Conservation (phyloP, 495 filamentous ascomycete species). For the Hamigera avellanea region DNA sequence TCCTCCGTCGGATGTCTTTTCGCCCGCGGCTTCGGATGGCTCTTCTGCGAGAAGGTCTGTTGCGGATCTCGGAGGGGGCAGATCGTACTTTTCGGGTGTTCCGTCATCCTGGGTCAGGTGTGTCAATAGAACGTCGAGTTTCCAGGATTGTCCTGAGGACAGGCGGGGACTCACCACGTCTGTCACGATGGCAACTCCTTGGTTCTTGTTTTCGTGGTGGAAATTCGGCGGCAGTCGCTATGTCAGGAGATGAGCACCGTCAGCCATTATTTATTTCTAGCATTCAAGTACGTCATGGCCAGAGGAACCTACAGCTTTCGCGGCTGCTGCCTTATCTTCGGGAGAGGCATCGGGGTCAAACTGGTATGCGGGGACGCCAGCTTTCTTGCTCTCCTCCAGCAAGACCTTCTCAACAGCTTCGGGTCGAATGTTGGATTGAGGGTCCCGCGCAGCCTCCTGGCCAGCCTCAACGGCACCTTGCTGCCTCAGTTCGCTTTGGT, state of each 20-base stretch:
- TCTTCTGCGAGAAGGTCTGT: slow-evolving; percentile 42
- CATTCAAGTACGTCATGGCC: slow-evolving; percentile 1
- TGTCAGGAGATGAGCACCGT: neutral
- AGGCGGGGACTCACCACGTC: slow-evolving; percentile 46
- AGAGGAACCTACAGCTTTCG: slow-evolving; percentile 55
- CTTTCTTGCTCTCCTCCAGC: slow-evolving; percentile 61
- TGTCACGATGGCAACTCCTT: slow-evolving; percentile 57
- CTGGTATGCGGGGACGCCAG: slow-evolving; percentile 65
- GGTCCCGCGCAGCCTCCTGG: slow-evolving; percentile 46
- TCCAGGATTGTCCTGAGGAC: neutral
- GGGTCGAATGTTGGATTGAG: slow-evolving; percentile 53
- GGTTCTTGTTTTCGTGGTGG: slow-evolving; percentile 50
- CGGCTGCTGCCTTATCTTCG: slow-evolving; percentile 72
- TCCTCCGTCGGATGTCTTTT: slow-evolving; percentile 34
- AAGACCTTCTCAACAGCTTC: slow-evolving; percentile 59
- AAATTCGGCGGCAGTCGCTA: slow-evolving; percentile 52
- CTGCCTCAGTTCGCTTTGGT: slow-evolving; percentile 56
- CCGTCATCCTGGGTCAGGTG: slow-evolving; percentile 44
- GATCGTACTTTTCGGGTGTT: slow-evolving; percentile 58
- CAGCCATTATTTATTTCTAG: too few relatives aligned
- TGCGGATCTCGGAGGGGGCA: slow-evolving; percentile 62
- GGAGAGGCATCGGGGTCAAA: slow-evolving; percentile 81
- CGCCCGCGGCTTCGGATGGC: slow-evolving; percentile 25
- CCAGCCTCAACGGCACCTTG: slow-evolving; percentile 60
- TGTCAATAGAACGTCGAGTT: neutral